A percentile compares a stretch with the other conserved stretches of the same genome.
phyloP scores from a whole-genome alignment of 2,329 filamentous ascomycete species.

The Phyllachora maydis region DNA sequence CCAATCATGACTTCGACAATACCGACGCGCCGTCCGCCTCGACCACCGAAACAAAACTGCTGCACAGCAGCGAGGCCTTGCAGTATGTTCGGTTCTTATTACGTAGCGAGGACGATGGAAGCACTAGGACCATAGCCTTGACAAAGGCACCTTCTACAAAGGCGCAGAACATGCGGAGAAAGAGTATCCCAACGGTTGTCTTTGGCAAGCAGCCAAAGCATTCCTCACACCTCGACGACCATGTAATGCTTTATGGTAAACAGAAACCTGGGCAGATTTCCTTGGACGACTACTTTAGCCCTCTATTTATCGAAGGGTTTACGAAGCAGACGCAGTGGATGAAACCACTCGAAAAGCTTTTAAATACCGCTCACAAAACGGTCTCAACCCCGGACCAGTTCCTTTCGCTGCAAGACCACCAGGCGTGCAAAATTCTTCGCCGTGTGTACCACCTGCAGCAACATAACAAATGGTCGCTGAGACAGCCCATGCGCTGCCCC shows the following conservation, averaged over 20 bases:
- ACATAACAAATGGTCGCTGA: constrained; percentile 76
- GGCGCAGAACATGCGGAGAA: constrained; percentile 36
- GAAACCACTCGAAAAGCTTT: constrained; percentile 46
- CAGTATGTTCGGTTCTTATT: no score
- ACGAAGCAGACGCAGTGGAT: constrained; percentile 34
- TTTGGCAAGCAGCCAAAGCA: constrained; percentile 49
- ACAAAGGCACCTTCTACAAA: constrained; percentile 13
- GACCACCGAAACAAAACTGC: constrained; percentile 30
- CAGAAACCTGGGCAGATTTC: constrained; percentile 21
- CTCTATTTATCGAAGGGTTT: constrained; percentile 38
- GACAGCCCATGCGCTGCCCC: constrained; percentile 66
- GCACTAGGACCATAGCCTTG: no score
- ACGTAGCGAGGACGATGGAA: no score
- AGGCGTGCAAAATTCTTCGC: constrained; percentile 70
- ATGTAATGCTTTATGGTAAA: constrained; percentile 17
- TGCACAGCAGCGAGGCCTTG: constrained; percentile 34
- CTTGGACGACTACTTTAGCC: constrained; percentile 42
- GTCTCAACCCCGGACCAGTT: constrained; percentile 71
- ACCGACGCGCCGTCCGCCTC: constrained; percentile 32
- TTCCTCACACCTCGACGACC: constrained; percentile 25
- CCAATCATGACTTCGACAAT: constrained; percentile 34
- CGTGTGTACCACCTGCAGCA: constrained; percentile 83
- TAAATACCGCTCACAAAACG: constrained; percentile 74
- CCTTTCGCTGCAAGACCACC: constrained; percentile 64
- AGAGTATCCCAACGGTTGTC: constrained; percentile 52